These are phyloP conservation scores for Talaromyces sp. DNA, from an alignment of 2,329 filamentous ascomycete genomes.

Conservation along the genomic window DNA sequence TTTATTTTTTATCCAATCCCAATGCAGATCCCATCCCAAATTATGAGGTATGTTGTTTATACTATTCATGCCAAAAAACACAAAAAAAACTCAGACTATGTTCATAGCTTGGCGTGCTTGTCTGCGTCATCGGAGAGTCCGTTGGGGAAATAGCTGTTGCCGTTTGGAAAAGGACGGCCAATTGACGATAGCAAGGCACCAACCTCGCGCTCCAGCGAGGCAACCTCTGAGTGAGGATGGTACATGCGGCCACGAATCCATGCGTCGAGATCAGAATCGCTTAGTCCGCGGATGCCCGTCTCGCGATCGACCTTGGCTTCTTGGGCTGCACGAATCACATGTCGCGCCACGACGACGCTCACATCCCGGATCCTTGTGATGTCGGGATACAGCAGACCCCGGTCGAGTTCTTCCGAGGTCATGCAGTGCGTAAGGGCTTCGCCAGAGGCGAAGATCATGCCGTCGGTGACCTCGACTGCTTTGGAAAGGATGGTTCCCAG, in stretches of 20 bases:
- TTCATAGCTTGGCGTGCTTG: background rate
- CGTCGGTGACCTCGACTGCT: slow-evolving; percentile 77
- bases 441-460: slow-evolving; percentile 95
- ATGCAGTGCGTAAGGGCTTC: slow-evolving; percentile 73
- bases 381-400: slow-evolving; percentile 83
- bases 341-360: slow-evolving; percentile 75
- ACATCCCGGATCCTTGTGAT: slow-evolving; percentile 90
- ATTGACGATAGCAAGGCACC: slow-evolving; percentile 34
- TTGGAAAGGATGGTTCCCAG: slow-evolving; percentile 90
- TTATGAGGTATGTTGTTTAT: background rate
- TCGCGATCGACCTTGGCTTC: slow-evolving; percentile 64
- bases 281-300: slow-evolving; percentile 38
- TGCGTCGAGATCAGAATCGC: slow-evolving; percentile 38
- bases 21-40: background rate
- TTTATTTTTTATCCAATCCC: background rate
- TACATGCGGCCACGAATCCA: slow-evolving; percentile 49
- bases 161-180: slow-evolving; percentile 12
- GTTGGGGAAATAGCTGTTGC: background rate
- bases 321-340: slow-evolving; percentile 89
- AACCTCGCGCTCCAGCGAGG: slow-evolving; percentile 42
- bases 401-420: slow-evolving; percentile 72
- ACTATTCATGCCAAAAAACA: background rate
- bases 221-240: slow-evolving; percentile 43
- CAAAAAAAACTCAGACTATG: background rate
- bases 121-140: background rate